Percentiles rank a stretch among this genome's conserved stretches.
phyloP scores from a whole-genome alignment of 1,284 basidiomycete genomes.

The Ceratobasidium theobromae region DNA sequence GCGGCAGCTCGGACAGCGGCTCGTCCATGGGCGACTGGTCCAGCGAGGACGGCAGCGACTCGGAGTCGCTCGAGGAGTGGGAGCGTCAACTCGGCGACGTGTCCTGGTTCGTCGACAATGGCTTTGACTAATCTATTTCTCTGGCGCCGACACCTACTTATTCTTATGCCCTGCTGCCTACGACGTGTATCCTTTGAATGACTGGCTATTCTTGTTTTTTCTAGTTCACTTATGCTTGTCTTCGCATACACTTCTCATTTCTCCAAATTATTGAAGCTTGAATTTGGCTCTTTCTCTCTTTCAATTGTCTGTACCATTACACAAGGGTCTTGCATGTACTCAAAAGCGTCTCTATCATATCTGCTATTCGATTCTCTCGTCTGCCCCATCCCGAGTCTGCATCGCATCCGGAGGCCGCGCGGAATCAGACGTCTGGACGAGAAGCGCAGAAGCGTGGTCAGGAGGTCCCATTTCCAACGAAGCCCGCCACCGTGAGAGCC shows the following conservation, averaged over 20 bases:
- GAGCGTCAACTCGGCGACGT: constrained; percentile 29
- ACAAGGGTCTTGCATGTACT: constrained; percentile 26
- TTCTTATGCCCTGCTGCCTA: constrained; percentile 16
- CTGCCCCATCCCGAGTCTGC: too few species aligned
- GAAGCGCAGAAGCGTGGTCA: constrained; percentile 2
- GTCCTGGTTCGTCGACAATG: constrained; percentile 31
- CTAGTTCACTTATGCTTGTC: constrained; percentile 28
- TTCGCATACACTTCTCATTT: constrained; percentile 25
- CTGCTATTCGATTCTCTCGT: not conserved
- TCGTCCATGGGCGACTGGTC: constrained; percentile 24
- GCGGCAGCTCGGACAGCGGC: constrained; percentile 24
- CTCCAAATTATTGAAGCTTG: constrained; percentile 9
- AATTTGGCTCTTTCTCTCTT: constrained; percentile 11
- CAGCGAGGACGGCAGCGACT: constrained; percentile 25
- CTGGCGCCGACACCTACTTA: not conserved
- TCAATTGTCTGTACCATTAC: constrained; percentile 29
- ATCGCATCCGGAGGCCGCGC: not conserved
- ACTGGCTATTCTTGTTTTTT: constrained; percentile 26
- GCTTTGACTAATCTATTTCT: constrained; percentile 12
- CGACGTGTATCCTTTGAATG: constrained; percentile 27
- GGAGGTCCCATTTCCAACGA: not conserved
- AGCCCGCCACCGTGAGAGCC: not conserved
- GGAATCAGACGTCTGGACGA: not conserved
- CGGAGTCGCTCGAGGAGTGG: constrained; percentile 27
- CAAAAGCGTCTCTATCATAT: constrained; percentile 29